Evolutionary conservation across 2,329 filamentous ascomycete genomes (phyloP), one percentile per base, ranked within the genome.

Genomic region (Purpureocillium takamizusanense): DNA sequence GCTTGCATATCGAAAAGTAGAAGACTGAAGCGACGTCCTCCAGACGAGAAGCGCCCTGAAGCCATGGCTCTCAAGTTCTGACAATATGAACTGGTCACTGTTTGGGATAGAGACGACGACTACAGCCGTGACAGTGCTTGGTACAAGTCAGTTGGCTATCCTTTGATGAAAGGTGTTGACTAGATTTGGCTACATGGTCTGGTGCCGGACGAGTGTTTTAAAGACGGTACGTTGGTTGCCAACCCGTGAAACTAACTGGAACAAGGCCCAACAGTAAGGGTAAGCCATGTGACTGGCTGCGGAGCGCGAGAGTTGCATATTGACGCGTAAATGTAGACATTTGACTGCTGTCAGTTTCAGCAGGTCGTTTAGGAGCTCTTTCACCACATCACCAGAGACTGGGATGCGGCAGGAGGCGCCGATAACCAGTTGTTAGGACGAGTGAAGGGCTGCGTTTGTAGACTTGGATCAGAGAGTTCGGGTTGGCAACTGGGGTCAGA

Each of bases 401-500:
- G 30, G 30, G 12, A 31, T 16, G 30, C 30, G 15, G 6, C 30
- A 6, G 30, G 30, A 5, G 30, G 13, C 12, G 7, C 5, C 7
- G 30, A 31, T 12, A 16, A 12, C 13, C 13, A n/a, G 30, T 18
- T 25, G 6, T 10, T 25, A 6, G 10, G 10, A 5, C 5, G 10
- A 25, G 21, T 25, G 6, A 25, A 25, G 4, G 11, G 38, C 36
- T 11, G 25, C 40, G 1, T 42, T 31, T 15, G 21, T 28, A 2
- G 38, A 33, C 7, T 31, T 39, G n/a, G 40, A 42, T 28, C 32
- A 37, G 1, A 36, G 40, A 4, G 40, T 42, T 12, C 40, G 16
- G 18, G 36, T 42, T 32, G 40, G 40, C n/a, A 42, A 23, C 12
- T 42, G 40, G 40, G 40, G 40, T 13, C 40, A 42, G 18, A 42